Percentiles rank a stretch among this genome's conserved stretches.
These are phyloP conservation scores for Daldinia sp. DNA, from an alignment of 2,329 filamentous ascomycete genomes.

Conservation along the genomic window DNA sequence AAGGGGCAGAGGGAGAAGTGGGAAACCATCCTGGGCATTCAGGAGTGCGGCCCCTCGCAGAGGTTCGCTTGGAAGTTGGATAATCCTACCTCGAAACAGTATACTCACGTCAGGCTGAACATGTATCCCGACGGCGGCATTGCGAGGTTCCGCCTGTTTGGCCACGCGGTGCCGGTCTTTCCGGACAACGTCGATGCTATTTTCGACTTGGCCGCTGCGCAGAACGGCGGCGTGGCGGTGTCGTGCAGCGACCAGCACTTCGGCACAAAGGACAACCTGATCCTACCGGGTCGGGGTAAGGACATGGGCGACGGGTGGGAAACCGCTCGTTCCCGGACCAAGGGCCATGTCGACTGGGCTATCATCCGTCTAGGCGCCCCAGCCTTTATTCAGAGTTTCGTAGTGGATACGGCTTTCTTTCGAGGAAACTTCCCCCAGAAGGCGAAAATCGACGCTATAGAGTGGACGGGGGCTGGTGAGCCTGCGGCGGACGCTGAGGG, in stretches of 20 bases:
- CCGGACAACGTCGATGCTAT: slow-evolving; percentile 73
- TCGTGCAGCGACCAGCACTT: slow-evolving; percentile 88
- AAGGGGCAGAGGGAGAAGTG: slow-evolving; percentile 70
- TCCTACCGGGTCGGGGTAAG: slow-evolving; percentile 81
- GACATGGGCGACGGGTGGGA: slow-evolving; percentile 94
- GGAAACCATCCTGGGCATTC: slow-evolving; percentile 76
- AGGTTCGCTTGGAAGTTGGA: slow-evolving; percentile 79
- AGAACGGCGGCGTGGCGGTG: slow-evolving; percentile 81
- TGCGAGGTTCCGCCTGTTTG: slow-evolving; percentile 82
- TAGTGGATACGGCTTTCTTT: slow-evolving; percentile 87
- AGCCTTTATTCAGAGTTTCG: slow-evolving; percentile 72
- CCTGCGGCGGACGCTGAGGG: slow-evolving; percentile 67
- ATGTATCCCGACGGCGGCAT: slow-evolving; percentile 92
- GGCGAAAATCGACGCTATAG: slow-evolving; percentile 73
- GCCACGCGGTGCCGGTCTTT: slow-evolving; percentile 80
- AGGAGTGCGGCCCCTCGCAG: slow-evolving; percentile 80
- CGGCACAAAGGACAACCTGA: slow-evolving; percentile 81
- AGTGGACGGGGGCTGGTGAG: slow-evolving; percentile 66
- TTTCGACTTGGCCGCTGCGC: slow-evolving; percentile 81
- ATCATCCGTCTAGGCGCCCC: slow-evolving; percentile 78
- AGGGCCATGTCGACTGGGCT: slow-evolving; percentile 83
- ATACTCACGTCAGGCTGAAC: slow-evolving; percentile 82
- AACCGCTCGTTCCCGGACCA: slow-evolving; percentile 78
- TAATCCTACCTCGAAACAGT: slow-evolving; percentile 70
- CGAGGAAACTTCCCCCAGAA: slow-evolving; percentile 86